Evolutionary conservation across 2,329 filamentous ascomycete genomes (phyloP).

Genomic region (Aspergillus niger): DNA sequence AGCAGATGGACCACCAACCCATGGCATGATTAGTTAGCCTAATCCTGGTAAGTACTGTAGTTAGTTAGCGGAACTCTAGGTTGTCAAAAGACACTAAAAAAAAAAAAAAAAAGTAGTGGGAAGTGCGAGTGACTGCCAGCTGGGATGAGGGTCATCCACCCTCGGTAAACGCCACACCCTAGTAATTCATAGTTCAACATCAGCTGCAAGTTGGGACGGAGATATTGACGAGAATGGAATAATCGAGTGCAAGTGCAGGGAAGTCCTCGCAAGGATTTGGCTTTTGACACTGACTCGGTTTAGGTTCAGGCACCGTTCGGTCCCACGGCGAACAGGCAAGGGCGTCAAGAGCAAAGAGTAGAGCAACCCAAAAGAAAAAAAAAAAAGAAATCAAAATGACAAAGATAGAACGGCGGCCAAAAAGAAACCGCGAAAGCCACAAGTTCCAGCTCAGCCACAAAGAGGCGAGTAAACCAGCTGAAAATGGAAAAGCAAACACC

Average conservation of each 20-base stretch:
- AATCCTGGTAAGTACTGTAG: background rate
- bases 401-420: conserved; percentile 6
- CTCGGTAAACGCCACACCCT: conserved; percentile 8
- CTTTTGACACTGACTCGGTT: background rate
- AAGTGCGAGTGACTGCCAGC: conserved; percentile 3
- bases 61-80: background rate
- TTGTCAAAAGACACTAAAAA: background rate
- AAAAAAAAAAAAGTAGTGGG: background rate
- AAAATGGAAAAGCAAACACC: conserved; percentile 16
- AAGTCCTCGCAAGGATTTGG: background rate
- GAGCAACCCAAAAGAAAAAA: background rate
- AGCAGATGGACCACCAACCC: background rate
- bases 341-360: background rate
- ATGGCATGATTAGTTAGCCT: conserved; percentile 7
- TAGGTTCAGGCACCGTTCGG: background rate
- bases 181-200: conserved; percentile 1
- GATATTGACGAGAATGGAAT: conserved; percentile 5
- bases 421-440: conserved; percentile 11
- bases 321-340: background rate
- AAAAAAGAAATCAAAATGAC: background rate
- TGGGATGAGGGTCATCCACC: conserved; percentile 6
- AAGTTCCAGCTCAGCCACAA: conserved; percentile 15
- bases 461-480: conserved; percentile 10
- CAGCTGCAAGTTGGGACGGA: conserved; percentile 1
- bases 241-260: background rate